A percentile compares a stretch with the other conserved stretches of the same genome.
Conservation (phyloP, 768 basidiomycete species). For the Termitomyces sp. region DNA sequence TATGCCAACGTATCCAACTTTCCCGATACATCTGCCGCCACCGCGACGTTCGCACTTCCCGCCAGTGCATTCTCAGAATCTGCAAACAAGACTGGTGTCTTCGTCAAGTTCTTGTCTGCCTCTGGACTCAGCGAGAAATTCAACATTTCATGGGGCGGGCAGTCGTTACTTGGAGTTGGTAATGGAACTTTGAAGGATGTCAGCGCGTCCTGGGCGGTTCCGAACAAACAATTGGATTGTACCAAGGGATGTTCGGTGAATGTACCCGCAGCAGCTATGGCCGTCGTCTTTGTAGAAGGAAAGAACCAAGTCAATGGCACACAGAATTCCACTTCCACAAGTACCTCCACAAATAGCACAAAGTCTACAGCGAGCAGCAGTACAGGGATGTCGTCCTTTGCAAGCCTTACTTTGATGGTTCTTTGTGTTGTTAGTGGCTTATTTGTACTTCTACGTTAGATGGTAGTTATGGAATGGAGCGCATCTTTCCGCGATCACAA, state of each 20-base stretch:
- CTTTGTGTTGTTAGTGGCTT: neutral
- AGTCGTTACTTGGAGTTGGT: slow-evolving; percentile 37
- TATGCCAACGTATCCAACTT: slow-evolving; percentile 34
- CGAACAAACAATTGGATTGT: slow-evolving; percentile 34
- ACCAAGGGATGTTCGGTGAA: slow-evolving; percentile 37
- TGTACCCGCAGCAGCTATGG: slow-evolving; percentile 41
- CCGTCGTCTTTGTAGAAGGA: slow-evolving; percentile 35
- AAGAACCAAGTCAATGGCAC: neutral
- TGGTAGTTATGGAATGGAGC: neutral
- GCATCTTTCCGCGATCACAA: neutral
- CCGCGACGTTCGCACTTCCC: slow-evolving; percentile 31
- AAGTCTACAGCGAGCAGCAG: no score
- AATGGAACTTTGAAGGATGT: slow-evolving; percentile 30
- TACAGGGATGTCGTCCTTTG: neutral
- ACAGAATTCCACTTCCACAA: neutral
- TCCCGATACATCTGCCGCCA: slow-evolving; percentile 33
- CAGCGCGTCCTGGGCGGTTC: slow-evolving; percentile 26
- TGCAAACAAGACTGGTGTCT: slow-evolving; percentile 20
- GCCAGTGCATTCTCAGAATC: slow-evolving; percentile 18
- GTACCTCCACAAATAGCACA: neutral
- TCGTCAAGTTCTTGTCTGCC: slow-evolving; percentile 43
- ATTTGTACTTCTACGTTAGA: neutral
- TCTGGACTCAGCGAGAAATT: slow-evolving; percentile 40
- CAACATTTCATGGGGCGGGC: slow-evolving; percentile 57
- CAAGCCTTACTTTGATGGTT: neutral